phyloP scores from a whole-genome alignment of 1,284 basidiomycete genomes.

The Neonothopanus nambi region DNA sequence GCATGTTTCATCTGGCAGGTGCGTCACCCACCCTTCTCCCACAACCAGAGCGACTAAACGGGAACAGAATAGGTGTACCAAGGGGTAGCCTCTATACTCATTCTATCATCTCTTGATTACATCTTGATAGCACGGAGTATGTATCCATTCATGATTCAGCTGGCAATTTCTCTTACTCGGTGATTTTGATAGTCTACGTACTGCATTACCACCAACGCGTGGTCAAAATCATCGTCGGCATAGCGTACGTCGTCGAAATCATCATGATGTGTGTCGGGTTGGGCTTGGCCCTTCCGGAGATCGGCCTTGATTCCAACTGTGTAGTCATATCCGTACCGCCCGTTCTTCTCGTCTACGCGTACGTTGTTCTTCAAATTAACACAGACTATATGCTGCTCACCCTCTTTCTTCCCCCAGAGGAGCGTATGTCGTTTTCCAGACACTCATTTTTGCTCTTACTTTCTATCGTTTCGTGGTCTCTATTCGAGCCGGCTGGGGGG shows the following conservation, averaged over 20 bases:
- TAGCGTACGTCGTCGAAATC: constrained; percentile 7
- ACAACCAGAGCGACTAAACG: no score
- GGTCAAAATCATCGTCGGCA: background rate
- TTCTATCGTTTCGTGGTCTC: constrained; percentile 32
- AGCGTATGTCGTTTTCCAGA: constrained; percentile 35
- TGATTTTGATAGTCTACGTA: constrained; percentile 2
- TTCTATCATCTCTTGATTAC: background rate
- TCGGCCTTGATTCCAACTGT: constrained; percentile 4
- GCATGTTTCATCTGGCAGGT: constrained; percentile 7
- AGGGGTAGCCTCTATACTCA: background rate
- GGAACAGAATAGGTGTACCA: constrained; percentile 3
- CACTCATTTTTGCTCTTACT: constrained; percentile 35
- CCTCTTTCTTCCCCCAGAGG: constrained; percentile 29
- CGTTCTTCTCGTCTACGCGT: constrained; percentile 7
- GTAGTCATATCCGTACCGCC: background rate
- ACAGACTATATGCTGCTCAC: no score
- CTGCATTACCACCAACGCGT: background rate
- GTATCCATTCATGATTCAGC: background rate
- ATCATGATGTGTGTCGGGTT: constrained; percentile 1
- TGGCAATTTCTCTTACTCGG: background rate
- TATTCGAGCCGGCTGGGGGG: constrained; percentile 30
- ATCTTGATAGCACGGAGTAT: constrained; percentile 6
- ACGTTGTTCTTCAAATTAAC: no score
- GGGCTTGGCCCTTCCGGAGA: constrained; percentile 3
- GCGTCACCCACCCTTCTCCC: no score